Base-by-base conservation (phyloP, 2,329 filamentous ascomycete genomes). In the Alternaria arbusti region DNA sequence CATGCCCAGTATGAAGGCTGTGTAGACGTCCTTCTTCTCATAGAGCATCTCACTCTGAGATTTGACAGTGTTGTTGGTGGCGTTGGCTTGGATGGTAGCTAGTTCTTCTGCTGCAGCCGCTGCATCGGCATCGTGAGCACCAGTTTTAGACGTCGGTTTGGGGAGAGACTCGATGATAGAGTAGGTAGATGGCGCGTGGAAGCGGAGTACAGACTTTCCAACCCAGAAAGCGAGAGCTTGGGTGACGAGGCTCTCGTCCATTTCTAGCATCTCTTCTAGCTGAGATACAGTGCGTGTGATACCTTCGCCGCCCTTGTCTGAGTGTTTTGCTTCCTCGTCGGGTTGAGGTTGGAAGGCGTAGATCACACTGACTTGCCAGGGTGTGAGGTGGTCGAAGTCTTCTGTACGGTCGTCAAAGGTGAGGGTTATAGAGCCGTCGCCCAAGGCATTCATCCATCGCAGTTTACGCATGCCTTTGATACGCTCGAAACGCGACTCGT, bases 1-100 rank as follows among this genome's bases (percentile, higher is more conserved):
- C 96, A 99, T 98, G 55, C 93, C 93, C 60, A 94, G 85, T 62
- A 99, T 94, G 78, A 97, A 98, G 74, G 94, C 91, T 88, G 92
- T 93, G 80, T 97, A 97, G 43, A 97, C 86, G 46, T 86, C 84
- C 78, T 88, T 88, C 73, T 89, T 89, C 77, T 92, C 90, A 68
- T 88, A 85, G 22, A 91, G 86, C 30, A 91, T 83, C 13, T 86
- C 87, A 44, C 87, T 83, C 61, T 85, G 82, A 6, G 83, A 80
- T 58, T 82, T 80, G 69, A 81, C 86, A 6, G 84, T 86, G 23
- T 84, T 83, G 22, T 82, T 84, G 40, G 82, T 84, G 43, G 80
- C 82, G 64, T 73, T 74, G 22, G 78, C 83, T 64, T 74, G 74
- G 4, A 77, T 71, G 10, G 78, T 74, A 8, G 75, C 75, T 7